Evolutionary conservation across 2,329 filamentous ascomycete genomes (phyloP).

Genomic region (Sclerotinia trifoliorum): DNA sequence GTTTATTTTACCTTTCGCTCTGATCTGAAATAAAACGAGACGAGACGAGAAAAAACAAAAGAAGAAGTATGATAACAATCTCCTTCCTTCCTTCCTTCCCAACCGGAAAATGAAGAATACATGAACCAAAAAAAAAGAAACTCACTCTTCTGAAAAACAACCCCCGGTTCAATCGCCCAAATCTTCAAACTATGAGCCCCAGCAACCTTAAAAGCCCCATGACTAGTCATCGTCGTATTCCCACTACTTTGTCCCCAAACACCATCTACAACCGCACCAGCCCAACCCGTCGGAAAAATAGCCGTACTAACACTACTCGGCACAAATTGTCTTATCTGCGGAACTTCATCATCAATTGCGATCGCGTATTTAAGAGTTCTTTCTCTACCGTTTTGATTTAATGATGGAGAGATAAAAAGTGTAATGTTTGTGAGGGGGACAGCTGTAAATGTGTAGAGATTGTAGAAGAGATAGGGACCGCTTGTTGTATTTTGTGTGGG

Average conservation of each 20-base stretch:
- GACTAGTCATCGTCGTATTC: slow-evolving; percentile 36
- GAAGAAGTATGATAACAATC: no score
- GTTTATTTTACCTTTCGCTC: no score
- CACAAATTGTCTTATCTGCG: slow-evolving; percentile 41
- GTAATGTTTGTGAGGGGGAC: slow-evolving; percentile 42
- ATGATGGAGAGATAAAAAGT: slow-evolving; percentile 52
- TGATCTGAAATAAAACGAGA: no score
- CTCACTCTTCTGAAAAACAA: slow-evolving; percentile 42
- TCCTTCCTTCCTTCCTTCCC: no score
- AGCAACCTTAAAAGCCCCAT: slow-evolving; percentile 25
- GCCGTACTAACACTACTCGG: slow-evolving; percentile 29
- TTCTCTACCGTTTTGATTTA: slow-evolving; percentile 49
- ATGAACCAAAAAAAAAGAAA: background rate
- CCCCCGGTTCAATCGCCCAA: slow-evolving; percentile 41
- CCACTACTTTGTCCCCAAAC: slow-evolving; percentile 36
- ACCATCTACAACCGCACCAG: slow-evolving; percentile 32
- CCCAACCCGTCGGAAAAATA: slow-evolving; percentile 32
- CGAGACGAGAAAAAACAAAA: no score
- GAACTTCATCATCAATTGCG: slow-evolving; percentile 43
- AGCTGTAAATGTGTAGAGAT: slow-evolving; percentile 59
- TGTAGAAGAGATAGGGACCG: slow-evolving; percentile 58
- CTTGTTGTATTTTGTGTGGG: slow-evolving; percentile 50
- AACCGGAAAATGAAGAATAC: background rate
- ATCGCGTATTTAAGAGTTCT: slow-evolving; percentile 53
- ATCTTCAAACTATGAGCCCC: slow-evolving; percentile 41